Conservation (phyloP, 2,329 filamentous ascomycete genomes). For the Fusarium pseudonygamai region DNA sequence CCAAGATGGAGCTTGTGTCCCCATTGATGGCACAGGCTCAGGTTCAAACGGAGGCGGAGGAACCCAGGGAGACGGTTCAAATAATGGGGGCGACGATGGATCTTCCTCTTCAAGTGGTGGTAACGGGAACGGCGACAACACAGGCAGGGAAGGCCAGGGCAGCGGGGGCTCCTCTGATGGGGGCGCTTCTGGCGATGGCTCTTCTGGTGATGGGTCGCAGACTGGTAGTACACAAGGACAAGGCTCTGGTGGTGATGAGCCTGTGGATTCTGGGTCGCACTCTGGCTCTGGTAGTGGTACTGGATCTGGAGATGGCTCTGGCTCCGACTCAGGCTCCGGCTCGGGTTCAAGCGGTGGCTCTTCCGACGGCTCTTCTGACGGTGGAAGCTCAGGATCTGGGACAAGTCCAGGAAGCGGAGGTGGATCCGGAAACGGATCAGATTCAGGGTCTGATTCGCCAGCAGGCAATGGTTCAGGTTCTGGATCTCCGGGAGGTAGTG, state of each 20-base stretch:
- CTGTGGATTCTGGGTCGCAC: neutral
- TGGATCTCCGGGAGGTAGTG: neutral
- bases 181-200: neutral
- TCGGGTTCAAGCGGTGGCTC: neutral
- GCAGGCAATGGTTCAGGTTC: neutral
- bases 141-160: neutral
- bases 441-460: neutral
- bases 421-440: neutral
- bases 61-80: neutral
- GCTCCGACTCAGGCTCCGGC: neutral
- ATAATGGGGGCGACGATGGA: neutral
- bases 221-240: slow-evolving; percentile 4
- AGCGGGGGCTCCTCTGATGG: neutral
- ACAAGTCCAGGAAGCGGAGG: neutral
- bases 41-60: neutral
- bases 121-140: neutral
- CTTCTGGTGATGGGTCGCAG: neutral
- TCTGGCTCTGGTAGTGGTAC: neutral
- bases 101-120: neutral
- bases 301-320: neutral
- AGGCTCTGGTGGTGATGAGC: neutral
- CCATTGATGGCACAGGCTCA: neutral
- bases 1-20: slow-evolving; percentile 12
- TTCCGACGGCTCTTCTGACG: too few species aligned
- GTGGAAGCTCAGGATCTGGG: neutral